phyloP scores from a whole-genome alignment of 2,329 filamentous ascomycete species.

The Emergomyces orientalis region DNA sequence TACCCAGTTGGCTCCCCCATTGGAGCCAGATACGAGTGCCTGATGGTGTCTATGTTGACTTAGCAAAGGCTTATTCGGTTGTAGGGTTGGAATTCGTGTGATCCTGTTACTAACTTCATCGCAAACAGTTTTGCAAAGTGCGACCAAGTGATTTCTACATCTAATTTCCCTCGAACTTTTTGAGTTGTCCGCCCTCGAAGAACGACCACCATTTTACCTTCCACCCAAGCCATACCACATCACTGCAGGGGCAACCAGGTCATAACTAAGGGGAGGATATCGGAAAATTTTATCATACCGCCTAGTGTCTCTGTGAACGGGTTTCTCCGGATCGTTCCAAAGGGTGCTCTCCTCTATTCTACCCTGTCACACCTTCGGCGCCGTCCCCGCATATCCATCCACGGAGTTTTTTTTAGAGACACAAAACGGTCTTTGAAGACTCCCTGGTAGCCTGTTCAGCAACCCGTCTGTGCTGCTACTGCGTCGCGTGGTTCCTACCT shows the following conservation, averaged over 20 bases:
- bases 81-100: background rate
- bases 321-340: background rate
- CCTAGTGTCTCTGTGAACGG: background rate
- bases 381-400: background rate
- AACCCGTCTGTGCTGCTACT: background rate
- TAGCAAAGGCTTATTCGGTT: background rate
- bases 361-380: background rate
- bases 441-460: background rate
- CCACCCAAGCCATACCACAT: background rate
- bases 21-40: background rate
- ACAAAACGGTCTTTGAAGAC: slow-evolving; percentile 1
- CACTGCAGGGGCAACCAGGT: background rate
- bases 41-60: background rate
- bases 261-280: background rate
- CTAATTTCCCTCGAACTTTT: background rate
- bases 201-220: background rate
- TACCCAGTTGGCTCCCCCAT: background rate
- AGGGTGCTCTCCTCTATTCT: background rate
- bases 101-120: background rate
- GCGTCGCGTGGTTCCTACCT: slow-evolving; percentile 2
- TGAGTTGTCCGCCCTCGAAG: background rate
- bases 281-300: background rate
- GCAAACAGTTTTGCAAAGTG: background rate
- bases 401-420: slow-evolving; percentile 1
- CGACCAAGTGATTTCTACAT: background rate